Percentiles rank a stretch among this genome's conserved stretches.
These are phyloP conservation scores for Metschnikowia peoriensis DNA, from an alignment of 805 yeast genomes.

Conservation along the genomic window DNA sequence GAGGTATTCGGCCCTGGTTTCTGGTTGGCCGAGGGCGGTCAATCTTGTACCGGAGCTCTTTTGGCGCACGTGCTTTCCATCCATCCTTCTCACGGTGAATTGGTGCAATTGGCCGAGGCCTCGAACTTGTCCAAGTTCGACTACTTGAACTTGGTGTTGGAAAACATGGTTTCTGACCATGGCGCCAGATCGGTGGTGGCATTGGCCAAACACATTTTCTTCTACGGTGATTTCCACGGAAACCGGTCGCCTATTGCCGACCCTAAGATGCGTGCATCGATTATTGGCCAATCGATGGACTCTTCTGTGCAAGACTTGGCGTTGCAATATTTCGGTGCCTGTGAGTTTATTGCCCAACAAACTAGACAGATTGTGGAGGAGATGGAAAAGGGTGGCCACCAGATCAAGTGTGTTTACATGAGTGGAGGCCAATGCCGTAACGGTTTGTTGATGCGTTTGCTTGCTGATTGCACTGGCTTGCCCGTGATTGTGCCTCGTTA, in stretches of 20 bases:
- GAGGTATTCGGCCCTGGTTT: conserved; percentile 86
- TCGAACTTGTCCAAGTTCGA: conserved; percentile 78
- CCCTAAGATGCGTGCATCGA: conserved; percentile 86
- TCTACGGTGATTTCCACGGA: conserved; percentile 96
- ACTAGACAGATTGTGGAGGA: conserved; percentile 91
- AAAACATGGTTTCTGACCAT: conserved; percentile 55
- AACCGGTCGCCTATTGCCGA: conserved; percentile 98
- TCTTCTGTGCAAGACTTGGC: conserved; percentile 81
- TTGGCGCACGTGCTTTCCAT: conserved; percentile 82
- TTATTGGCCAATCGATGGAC: conserved; percentile 93
- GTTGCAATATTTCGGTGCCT: conserved; percentile 82
- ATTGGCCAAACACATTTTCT: conserved; percentile 80
- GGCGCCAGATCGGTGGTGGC: conserved; percentile 71
- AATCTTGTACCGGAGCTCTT: conserved; percentile 93
- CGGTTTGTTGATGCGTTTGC: conserved; percentile 78
- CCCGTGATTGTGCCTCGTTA: conserved; percentile 92
- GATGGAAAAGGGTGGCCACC: conserved; percentile 79
- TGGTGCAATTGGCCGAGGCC: conserved; percentile 64
- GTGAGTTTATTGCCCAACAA: conserved; percentile 97
- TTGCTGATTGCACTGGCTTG: conserved; percentile 90
- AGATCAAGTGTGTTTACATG: conserved; percentile 73
- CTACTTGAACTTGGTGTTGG: conserved; percentile 72
- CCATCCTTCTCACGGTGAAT: conserved; percentile 83
- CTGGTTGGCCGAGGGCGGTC: conserved; percentile 99
- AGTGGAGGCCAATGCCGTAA: conserved; percentile 98